A percentile compares a stretch with the other conserved stretches of the same genome.
phyloP scores from a whole-genome alignment of 495 filamentous ascomycete species.

The Neurospora sp. region DNA sequence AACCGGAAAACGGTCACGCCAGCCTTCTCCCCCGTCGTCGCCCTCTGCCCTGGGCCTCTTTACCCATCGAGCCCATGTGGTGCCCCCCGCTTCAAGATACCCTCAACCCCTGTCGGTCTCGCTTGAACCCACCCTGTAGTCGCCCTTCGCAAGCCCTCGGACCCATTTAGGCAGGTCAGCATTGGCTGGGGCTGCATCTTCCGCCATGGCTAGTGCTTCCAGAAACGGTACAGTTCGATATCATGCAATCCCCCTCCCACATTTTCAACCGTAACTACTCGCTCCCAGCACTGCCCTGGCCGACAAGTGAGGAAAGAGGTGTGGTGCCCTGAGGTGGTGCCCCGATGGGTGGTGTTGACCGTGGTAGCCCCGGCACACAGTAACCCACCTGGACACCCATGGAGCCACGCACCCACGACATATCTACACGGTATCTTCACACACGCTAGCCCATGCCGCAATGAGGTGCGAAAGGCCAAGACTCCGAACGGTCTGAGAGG shows the following conservation, averaged over 20 bases:
- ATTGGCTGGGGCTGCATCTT: conserved; percentile 20
- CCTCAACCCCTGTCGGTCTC: conserved; percentile 12
- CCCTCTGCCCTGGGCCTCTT: conserved; percentile 12
- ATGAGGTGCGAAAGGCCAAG: background rate
- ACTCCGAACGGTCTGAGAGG: background rate
- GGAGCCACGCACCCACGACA: background rate
- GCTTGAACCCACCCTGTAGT: background rate
- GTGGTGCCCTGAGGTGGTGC: background rate
- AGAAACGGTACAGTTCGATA: conserved; percentile 8
- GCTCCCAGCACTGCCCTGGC: background rate
- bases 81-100: conserved; percentile 16
- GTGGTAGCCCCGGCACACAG: background rate
- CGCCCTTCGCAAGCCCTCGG: conserved; percentile 19
- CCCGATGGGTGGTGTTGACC: background rate
- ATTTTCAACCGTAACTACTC: background rate
- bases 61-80: background rate
- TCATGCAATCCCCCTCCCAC: background rate
- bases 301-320: background rate
- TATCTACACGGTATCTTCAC: background rate
- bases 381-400: background rate
- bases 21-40: background rate
- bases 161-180: conserved; percentile 30
- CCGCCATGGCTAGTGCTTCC: conserved; percentile 17
- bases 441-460: background rate
- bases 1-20: background rate